phyloP scores from a whole-genome alignment of 2,329 filamentous ascomycete genomes.

The Ophiocordyceps camponoti-rufipedis region DNA sequence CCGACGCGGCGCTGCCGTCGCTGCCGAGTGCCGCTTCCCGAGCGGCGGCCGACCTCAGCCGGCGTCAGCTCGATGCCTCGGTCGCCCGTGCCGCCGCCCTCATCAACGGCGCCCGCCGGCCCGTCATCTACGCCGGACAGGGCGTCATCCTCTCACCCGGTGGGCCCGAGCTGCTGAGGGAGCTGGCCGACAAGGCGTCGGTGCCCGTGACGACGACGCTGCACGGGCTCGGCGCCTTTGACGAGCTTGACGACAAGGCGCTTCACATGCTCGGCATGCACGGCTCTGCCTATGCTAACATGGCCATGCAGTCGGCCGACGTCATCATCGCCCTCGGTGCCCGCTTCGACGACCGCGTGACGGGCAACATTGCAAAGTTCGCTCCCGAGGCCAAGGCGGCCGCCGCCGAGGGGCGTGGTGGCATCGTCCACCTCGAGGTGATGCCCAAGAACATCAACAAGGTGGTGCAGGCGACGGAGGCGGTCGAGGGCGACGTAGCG shows the following conservation, averaged over 20 bases:
- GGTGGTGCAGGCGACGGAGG: slow-evolving; percentile 90
- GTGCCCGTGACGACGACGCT: slow-evolving; percentile 95
- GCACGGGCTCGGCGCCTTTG: slow-evolving; percentile 79
- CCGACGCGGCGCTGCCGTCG: slow-evolving; percentile 51
- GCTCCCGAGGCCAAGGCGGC: slow-evolving; percentile 76
- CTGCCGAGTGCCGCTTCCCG: slow-evolving; percentile 75
- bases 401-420: slow-evolving; percentile 68
- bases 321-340: slow-evolving; percentile 87
- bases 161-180: slow-evolving; percentile 61
- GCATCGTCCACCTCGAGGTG: slow-evolving; percentile 95
- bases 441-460: slow-evolving; percentile 99
- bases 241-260: slow-evolving; percentile 85
- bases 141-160: slow-evolving; percentile 68
- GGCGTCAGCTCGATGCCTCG: slow-evolving; percentile 53
- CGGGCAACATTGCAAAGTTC: slow-evolving; percentile 63
- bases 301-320: slow-evolving; percentile 94
- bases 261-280: slow-evolving; percentile 99
- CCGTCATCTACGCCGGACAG: slow-evolving; percentile 86
- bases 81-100: slow-evolving; percentile 64
- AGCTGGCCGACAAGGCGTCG: slow-evolving; percentile 74
- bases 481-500: slow-evolving; percentile 81
- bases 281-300: slow-evolving; percentile 90
- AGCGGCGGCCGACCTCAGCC: slow-evolving; percentile 55
- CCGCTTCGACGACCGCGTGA: slow-evolving; percentile 94
- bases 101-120: slow-evolving; percentile 81